phyloP scores from a whole-genome alignment of 1,284 basidiomycete species.

The Volvariella volvacea region DNA sequence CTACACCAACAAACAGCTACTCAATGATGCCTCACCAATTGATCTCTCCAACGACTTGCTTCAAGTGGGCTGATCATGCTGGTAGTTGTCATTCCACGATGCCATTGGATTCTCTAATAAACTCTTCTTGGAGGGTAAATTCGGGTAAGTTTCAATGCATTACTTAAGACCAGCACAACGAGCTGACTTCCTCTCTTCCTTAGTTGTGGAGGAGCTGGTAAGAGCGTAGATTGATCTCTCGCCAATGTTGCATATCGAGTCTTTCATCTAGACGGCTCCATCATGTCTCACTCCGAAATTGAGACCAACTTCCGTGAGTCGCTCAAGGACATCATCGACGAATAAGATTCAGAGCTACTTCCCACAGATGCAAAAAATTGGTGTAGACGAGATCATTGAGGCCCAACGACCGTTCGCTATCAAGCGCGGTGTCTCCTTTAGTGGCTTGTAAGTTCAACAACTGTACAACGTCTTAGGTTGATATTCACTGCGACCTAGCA shows the following conservation, averaged over 20 bases:
- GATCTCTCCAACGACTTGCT: neutral
- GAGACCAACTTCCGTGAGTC: slow-evolving; percentile 18
- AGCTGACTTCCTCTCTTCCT: neutral
- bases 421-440: slow-evolving; percentile 28
- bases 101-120: slow-evolving; percentile 28
- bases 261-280: slow-evolving; percentile 24
- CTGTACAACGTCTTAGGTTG: neutral
- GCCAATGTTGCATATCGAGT: neutral
- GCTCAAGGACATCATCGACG: neutral
- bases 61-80: no score
- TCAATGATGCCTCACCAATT: no score
- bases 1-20: no score
- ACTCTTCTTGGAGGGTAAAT: slow-evolving; percentile 17
- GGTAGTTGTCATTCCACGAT: slow-evolving; percentile 28
- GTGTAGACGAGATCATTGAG: slow-evolving; percentile 26
- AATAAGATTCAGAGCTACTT: neutral
- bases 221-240: neutral
- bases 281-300: no score
- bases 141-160: slow-evolving; percentile 19
- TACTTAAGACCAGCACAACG: slow-evolving; percentile 1
- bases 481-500: slow-evolving; percentile 11
- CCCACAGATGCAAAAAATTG: slow-evolving; percentile 12
- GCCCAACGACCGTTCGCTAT: slow-evolving; percentile 24
- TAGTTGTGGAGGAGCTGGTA: slow-evolving; percentile 16
- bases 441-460: slow-evolving; percentile 26